phyloP scores from a whole-genome alignment of 345 rosid species.

The Dipteronia dyeriana region DNA sequence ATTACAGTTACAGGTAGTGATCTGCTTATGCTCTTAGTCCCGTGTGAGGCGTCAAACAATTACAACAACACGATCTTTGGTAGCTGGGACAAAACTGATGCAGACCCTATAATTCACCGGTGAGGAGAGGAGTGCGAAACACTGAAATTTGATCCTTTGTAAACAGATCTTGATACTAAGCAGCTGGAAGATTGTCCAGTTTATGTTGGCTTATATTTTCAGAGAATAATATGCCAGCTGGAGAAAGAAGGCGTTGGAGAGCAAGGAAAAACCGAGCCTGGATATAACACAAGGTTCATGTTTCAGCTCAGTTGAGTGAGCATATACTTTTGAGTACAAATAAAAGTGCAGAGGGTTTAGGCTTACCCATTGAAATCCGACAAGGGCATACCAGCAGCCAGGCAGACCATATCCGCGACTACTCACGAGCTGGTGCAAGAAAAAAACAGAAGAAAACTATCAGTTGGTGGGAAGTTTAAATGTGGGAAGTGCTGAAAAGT shows the following conservation, averaged over 20 bases:
- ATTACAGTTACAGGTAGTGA: neutral
- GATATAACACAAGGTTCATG: neutral
- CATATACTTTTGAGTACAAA: too few relatives aligned
- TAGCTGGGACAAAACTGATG: conserved; percentile 5
- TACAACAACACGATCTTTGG: neutral
- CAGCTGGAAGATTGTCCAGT: conserved; percentile 46
- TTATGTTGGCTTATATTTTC: conserved; percentile 40
- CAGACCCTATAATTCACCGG: neutral
- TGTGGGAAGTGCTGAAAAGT: neutral
- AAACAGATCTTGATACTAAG: conserved; percentile 26
- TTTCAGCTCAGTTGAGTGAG: neutral
- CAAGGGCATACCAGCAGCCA: conserved; percentile 70
- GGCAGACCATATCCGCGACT: conserved; percentile 63
- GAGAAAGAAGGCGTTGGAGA: conserved; percentile 60
- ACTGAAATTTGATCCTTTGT: neutral
- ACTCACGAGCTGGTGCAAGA: conserved; percentile 47
- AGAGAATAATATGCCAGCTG: conserved; percentile 50
- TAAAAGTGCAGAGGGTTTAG: conserved; percentile 10
- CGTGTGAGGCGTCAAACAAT: neutral
- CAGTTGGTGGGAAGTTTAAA: neutral
- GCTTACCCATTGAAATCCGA: conserved; percentile 83
- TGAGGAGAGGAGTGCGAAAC: neutral
- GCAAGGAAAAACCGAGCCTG: conserved; percentile 68
- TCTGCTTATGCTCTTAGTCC: neutral
- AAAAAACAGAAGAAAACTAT: neutral